Evolutionary conservation across 768 basidiomycete species (phyloP).

Genomic region (Fibroporia radiculosa): DNA sequence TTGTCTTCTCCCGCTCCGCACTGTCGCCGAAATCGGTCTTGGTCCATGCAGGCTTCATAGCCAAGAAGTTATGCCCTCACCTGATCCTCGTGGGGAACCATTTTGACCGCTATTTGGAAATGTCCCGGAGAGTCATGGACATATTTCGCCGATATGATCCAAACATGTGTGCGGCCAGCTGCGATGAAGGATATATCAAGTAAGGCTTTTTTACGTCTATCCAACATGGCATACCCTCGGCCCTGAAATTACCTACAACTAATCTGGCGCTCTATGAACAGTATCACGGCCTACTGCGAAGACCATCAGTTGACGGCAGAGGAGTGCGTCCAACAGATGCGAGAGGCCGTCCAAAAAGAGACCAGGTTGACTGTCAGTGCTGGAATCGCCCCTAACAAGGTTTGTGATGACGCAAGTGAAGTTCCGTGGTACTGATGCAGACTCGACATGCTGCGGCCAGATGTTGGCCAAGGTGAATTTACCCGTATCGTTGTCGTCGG

Average conservation of each 20-base stretch:
- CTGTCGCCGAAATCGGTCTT: neutral
- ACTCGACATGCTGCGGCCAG: too few relatives aligned
- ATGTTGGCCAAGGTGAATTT: constrained; percentile 82
- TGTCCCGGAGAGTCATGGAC: constrained; percentile 64
- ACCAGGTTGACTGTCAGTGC: constrained; percentile 89
- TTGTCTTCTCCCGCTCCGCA: neutral
- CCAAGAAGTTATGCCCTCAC: constrained; percentile 88
- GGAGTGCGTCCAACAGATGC: constrained; percentile 74
- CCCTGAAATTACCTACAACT: neutral
- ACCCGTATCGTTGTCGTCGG: neutral
- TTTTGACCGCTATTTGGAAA: constrained; percentile 55
- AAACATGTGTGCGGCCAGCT: constrained; percentile 65
- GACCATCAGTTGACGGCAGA: constrained; percentile 55
- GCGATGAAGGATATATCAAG: constrained; percentile 93
- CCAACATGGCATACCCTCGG: neutral
- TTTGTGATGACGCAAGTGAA: constrained; percentile 28
- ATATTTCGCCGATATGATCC: constrained; percentile 69
- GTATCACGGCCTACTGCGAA: constrained; percentile 81
- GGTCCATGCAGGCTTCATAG: constrained; percentile 75
- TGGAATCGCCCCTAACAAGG: constrained; percentile 94
- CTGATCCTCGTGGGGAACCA: constrained; percentile 61
- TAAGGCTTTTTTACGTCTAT: constrained; percentile 25
- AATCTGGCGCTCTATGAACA: constrained; percentile 18
- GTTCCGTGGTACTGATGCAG: neutral
- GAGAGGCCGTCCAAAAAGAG: constrained; percentile 62